Conservation (phyloP, 768 basidiomycete species). For the Harrya chromipes region DNA sequence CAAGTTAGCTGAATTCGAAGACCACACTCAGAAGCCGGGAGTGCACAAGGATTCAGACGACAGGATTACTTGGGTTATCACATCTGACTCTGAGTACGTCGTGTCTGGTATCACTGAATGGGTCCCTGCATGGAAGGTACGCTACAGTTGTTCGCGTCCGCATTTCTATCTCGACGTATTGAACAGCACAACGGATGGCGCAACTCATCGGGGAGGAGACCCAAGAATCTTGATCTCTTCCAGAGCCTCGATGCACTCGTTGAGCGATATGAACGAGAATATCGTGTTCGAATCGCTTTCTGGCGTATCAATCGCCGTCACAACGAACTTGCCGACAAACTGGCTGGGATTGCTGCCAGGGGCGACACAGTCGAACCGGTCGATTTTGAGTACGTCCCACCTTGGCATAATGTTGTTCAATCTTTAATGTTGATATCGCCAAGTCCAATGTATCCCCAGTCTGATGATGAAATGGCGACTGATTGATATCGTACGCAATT, state of each 20-base stretch:
- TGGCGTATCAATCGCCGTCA: constrained; percentile 11
- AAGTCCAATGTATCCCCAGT: constrained; percentile 1
- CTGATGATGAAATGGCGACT: background rate
- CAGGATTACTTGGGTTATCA: constrained; percentile 20
- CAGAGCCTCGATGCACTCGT: constrained; percentile 5
- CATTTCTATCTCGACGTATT: background rate
- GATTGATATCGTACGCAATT: background rate
- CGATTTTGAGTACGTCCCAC: constrained; percentile 3
- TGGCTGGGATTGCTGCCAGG: constrained; percentile 7
- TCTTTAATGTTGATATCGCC: background rate
- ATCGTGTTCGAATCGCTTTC: constrained; percentile 10
- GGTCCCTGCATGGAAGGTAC: constrained; percentile 34
- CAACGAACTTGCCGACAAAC: constrained; percentile 12
- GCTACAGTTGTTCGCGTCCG: background rate
- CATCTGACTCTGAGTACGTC: constrained; percentile 36
- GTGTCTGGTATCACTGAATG: constrained; percentile 36
- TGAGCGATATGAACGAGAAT: constrained; percentile 3
- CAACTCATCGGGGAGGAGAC: constrained; percentile 4
- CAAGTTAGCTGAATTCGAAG: constrained; percentile 8
- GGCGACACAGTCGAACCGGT: constrained; percentile 2
- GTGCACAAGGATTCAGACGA: background rate
- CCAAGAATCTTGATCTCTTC: constrained; percentile 20
- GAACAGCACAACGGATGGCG: constrained; percentile 9
- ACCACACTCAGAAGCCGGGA: background rate
- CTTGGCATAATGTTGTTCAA: background rate